Conservation (phyloP, 768 basidiomycete species). For the Rhizopogon rudus region DNA sequence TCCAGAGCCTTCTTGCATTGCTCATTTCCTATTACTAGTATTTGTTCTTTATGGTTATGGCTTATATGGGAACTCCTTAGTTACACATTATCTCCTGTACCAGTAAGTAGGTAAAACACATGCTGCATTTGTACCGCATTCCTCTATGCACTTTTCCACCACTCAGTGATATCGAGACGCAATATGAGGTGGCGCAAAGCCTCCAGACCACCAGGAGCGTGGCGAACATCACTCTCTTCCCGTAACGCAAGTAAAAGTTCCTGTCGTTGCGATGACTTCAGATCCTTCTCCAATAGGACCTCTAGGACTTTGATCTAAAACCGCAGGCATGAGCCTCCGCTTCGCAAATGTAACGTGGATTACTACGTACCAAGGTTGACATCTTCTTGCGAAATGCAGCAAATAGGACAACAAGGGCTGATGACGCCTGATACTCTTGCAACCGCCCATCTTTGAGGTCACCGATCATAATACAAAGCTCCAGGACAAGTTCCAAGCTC, state of each 20-base stretch:
- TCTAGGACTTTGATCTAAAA: conserved; percentile 53
- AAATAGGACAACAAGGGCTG: conserved; percentile 49
- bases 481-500: conserved; percentile 59
- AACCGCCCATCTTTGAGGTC: conserved; percentile 49
- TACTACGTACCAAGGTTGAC: conserved; percentile 47
- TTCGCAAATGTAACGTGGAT: not conserved
- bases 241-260: conserved; percentile 20
- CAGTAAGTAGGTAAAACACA: not conserved
- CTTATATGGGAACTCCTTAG: conserved; percentile 11
- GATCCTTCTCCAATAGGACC: conserved; percentile 49
- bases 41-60: conserved; percentile 18
- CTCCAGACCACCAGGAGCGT: conserved; percentile 46
- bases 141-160: conserved; percentile 40
- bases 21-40: conserved; percentile 4
- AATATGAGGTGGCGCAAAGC: conserved; percentile 51
- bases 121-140: not conserved
- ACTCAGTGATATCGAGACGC: conserved; percentile 49
- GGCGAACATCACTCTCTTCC: conserved; percentile 25
- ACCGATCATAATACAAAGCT: conserved; percentile 61
- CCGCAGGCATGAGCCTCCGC: conserved; percentile 1
- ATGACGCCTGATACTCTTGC: conserved; percentile 63
- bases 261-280: conserved; percentile 11
- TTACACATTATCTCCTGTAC: not conserved
- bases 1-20: not conserved
- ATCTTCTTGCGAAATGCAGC: conserved; percentile 51